These are phyloP conservation scores for Pichia cephalocereana DNA, from an alignment of 805 yeast species.

Conservation along the genomic window DNA sequence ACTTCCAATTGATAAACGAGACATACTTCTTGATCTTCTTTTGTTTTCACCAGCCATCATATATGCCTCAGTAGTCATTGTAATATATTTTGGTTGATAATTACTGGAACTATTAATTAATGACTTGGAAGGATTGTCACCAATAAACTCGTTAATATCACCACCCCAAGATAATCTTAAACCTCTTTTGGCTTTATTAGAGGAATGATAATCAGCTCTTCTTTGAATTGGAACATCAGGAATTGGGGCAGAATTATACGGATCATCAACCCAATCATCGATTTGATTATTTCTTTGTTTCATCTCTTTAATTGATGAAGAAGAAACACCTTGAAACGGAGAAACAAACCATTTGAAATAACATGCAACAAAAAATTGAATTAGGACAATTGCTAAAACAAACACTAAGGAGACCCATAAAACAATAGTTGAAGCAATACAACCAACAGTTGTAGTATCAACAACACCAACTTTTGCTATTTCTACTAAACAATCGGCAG, in stretches of 20 bases:
- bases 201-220: constrained; percentile 37
- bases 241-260: constrained; percentile 41
- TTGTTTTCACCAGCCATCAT: constrained; percentile 14
- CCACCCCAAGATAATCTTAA: constrained; percentile 33
- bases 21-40: constrained; percentile 6
- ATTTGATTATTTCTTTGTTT: constrained; percentile 54
- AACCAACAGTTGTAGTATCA: constrained; percentile 86
- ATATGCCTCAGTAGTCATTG: constrained; percentile 59
- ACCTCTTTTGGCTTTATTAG: constrained; percentile 24
- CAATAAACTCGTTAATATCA: constrained; percentile 24
- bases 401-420: constrained; percentile 73
- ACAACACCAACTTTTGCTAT: constrained; percentile 82
- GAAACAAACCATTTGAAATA: constrained; percentile 83
- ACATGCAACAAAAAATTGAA: constrained; percentile 77
- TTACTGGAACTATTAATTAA: constrained; percentile 10
- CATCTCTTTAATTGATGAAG: constrained; percentile 45
- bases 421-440: constrained; percentile 84
- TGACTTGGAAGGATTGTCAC: constrained; percentile 2
- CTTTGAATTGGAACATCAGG: constrained; percentile 40
- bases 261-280: constrained; percentile 80
- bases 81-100: constrained; percentile 38
- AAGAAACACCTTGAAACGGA: constrained; percentile 69
- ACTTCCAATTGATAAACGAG: constrained; percentile 8
- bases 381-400: constrained; percentile 69
- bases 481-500: constrained; percentile 78